Conservation (phyloP, 1,284 basidiomycete genomes). For the Fomitopsis pinicola region DNA sequence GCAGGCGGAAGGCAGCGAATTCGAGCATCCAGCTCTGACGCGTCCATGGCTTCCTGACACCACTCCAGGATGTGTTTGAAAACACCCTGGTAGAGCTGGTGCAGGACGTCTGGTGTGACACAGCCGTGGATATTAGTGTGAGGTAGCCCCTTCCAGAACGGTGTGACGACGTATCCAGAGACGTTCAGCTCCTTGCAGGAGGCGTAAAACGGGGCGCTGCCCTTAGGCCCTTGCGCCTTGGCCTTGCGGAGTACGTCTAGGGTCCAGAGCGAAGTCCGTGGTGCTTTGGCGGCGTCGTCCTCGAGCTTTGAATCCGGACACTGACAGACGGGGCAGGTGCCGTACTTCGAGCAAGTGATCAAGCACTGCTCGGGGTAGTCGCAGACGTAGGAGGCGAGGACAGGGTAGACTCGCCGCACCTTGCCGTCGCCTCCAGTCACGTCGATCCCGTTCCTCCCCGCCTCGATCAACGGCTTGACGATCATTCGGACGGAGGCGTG, state of each 20-base stretch:
- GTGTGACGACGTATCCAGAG: conserved; percentile 13
- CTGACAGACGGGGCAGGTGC: conserved; percentile 16
- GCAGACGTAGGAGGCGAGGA: conserved; percentile 23
- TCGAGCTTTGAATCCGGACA: conserved; percentile 5
- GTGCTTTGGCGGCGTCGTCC: not conserved
- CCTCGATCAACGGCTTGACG: conserved; percentile 13
- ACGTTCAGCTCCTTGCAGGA: not conserved
- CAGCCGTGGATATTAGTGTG: conserved; percentile 29
- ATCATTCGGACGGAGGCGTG: conserved; percentile 17
- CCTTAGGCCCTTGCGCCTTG: not conserved
- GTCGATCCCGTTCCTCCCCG: conserved; percentile 16
- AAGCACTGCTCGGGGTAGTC: conserved; percentile 16
- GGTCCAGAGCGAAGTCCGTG: conserved; percentile 9
- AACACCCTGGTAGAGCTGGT: conserved; percentile 35
- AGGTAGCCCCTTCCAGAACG: conserved; percentile 36
- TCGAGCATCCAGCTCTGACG: conserved; percentile 18
- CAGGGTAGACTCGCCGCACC: conserved; percentile 12
- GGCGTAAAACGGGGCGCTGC: not conserved
- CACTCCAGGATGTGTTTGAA: conserved; percentile 28
- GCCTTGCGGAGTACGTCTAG: not conserved
- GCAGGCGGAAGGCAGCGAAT: conserved; percentile 11
- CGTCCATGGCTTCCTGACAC: conserved; percentile 11
- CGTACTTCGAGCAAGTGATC: not conserved
- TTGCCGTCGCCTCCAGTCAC: conserved; percentile 19
- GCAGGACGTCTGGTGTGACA: conserved; percentile 39